Base-by-base conservation (phyloP, 1,284 basidiomycete genomes). In the Meira nashicola region DNA sequence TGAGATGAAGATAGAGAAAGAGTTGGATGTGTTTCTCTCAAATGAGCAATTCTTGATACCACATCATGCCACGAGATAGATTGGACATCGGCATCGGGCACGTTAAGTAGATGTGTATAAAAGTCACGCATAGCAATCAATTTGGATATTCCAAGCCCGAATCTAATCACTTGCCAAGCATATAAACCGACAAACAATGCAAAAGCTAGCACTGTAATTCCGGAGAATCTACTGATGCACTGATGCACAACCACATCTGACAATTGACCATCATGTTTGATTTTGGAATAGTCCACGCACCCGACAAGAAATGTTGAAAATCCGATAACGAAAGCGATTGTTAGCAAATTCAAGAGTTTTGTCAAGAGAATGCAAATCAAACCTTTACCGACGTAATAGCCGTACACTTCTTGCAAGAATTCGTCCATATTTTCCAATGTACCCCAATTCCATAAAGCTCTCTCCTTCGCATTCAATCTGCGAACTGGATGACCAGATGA, bases 31-130 rank as follows among this genome's bases (percentile, higher is more conserved):
- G 71, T 65, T 12, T 65, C 63, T 11, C 68, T 63, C 6, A 81
- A 60, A 12, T 60, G 57, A 12, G 78, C 64, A 11, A 99, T 89
- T 39, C 92, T 86, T 17, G 89, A 85, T 51, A 98, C 94, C 54
- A 98, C 85, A 76, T 92, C 89, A 4, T 90, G 87, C 94, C 94
- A 99, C 0, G 93, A 88, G 46, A 98, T 91, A 0, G 94, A 96
- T 80, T 92, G 91, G 49, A 99, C 92, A 78, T 99, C 94, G 60
- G 86, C 88, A 67, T 85, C 83, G 0, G 83, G 83, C 1, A 85
- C 79, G 8, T 81, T 80, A 0, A 85, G 80, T n/a, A 85, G 74
- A 63, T 85, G 79, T 0, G 81, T 82, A 74, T 83, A 85, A 80
- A 99, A 98, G 54, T 87, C 85, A 76, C 94, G 93, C 89, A 98